Conservation (phyloP, 192 early-diverging fungal genomes). For the Phlyctochytrium arcticum region DNA sequence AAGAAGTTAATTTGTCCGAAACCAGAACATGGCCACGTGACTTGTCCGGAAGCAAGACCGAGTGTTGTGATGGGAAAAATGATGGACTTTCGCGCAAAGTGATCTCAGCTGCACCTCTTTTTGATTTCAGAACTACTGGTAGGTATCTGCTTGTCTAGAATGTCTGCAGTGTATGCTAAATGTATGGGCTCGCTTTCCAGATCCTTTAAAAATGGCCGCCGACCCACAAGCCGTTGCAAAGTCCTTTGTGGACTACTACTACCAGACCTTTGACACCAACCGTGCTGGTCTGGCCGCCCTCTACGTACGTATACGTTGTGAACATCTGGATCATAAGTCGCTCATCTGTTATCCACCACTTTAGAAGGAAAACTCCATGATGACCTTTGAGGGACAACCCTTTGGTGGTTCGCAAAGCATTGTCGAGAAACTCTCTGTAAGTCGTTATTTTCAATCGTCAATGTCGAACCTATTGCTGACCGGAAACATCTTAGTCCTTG, state of each 20-base stretch:
- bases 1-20: too few relatives aligned
- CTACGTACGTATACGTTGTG: conserved; percentile 65
- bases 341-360: not conserved
- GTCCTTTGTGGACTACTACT: conserved; percentile 83
- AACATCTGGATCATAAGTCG: not conserved
- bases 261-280: conserved; percentile 76
- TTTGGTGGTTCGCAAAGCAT: conserved; percentile 60
- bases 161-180: too few relatives aligned
- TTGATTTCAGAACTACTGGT: too few relatives aligned
- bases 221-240: conserved; percentile 47
- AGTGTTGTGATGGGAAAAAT: too few relatives aligned
- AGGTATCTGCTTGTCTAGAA: too few relatives aligned
- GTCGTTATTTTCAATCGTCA: conserved; percentile 11
- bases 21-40: too few relatives aligned
- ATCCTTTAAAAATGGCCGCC: too few relatives aligned
- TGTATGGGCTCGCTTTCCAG: too few relatives aligned
- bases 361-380: conserved; percentile 75
- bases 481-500: conserved; percentile 53
- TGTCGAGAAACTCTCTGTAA: conserved; percentile 73
- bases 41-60: too few relatives aligned
- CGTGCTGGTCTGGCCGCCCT: conserved; percentile 61
- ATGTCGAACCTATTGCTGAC: too few relatives aligned
- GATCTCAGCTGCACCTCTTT: too few relatives aligned
- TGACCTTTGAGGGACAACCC: conserved; percentile 79
- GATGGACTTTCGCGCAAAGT: too few relatives aligned